phyloP scores from a whole-genome alignment of 768 basidiomycete genomes.

The Phanerodontia chrysosporium region DNA sequence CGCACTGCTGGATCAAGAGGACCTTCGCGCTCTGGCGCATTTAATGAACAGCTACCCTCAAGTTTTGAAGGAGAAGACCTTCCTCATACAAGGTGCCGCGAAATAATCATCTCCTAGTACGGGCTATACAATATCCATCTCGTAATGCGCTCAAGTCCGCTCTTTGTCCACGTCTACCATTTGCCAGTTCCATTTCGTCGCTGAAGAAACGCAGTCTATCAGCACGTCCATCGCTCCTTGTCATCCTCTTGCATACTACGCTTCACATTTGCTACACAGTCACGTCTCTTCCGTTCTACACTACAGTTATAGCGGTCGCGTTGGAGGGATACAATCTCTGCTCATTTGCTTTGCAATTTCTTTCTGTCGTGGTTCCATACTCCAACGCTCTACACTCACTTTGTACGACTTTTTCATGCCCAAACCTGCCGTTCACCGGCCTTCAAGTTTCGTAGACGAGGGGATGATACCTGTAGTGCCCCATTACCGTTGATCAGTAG shows the following conservation, averaged over 20 bases:
- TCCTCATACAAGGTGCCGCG: slow-evolving; percentile 25
- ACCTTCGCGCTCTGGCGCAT: slow-evolving; percentile 77
- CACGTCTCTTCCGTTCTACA: background rate
- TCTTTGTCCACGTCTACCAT: background rate
- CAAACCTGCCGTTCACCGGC: background rate
- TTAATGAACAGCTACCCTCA: slow-evolving; percentile 84
- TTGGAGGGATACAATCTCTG: background rate
- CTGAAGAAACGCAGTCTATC: slow-evolving; percentile 4
- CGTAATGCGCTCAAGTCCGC: no score
- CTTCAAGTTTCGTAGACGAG: slow-evolving; percentile 1
- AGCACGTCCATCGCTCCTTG: background rate
- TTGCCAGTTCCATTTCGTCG: background rate
- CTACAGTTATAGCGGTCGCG: background rate
- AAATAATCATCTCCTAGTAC: no score
- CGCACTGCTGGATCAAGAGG: slow-evolving; percentile 76
- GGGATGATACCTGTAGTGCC: background rate
- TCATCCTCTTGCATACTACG: background rate
- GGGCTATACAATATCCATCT: no score
- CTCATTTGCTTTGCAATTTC: background rate
- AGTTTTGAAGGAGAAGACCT: slow-evolving; percentile 75
- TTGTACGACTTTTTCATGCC: background rate
- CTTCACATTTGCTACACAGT: background rate
- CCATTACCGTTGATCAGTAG: background rate
- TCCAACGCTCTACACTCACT: background rate
- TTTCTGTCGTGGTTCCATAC: background rate